Evolutionary conservation across 371 early-diverging fungal species (phyloP).

Genomic region (Rhizopus sp.): DNA sequence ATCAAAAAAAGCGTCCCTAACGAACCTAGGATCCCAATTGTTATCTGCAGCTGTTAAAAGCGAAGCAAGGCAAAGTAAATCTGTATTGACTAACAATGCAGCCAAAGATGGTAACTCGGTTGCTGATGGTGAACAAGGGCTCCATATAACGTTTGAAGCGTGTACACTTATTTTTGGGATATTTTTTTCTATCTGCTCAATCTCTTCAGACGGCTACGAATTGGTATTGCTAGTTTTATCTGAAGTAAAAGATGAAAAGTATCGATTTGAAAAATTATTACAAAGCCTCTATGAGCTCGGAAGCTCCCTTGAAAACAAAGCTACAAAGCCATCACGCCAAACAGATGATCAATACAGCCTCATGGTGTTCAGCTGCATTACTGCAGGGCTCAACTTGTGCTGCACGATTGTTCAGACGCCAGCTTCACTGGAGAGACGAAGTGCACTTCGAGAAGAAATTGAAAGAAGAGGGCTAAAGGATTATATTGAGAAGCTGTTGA

Average conservation of each 20-base stretch:
- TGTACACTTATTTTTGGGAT: slow-evolving; percentile 17
- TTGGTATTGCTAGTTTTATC: slow-evolving; percentile 52
- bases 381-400: slow-evolving; percentile 53
- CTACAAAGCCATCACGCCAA: not conserved
- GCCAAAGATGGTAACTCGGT: not conserved
- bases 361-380: slow-evolving; percentile 51
- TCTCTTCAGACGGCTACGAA: slow-evolving; percentile 51
- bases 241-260: slow-evolving; percentile 63
- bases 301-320: not conserved
- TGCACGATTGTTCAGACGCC: slow-evolving; percentile 60
- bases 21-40: slow-evolving; percentile 11
- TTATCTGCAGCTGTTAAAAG: slow-evolving; percentile 13
- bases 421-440: slow-evolving; percentile 51
- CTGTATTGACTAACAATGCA: slow-evolving; percentile 25
- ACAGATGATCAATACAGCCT: slow-evolving; percentile 11
- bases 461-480: slow-evolving; percentile 60
- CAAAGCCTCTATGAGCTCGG: slow-evolving; percentile 41
- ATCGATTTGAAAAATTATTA: slow-evolving; percentile 63
- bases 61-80: not conserved
- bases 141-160: slow-evolving; percentile 10
- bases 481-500: slow-evolving; percentile 38
- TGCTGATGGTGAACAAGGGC: not conserved
- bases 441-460: slow-evolving; percentile 54
- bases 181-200: slow-evolving; percentile 46
- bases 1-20: too few relatives aligned